phyloP scores from a whole-genome alignment of 306 rosid genomes.

The Vigna trinervia region DNA sequence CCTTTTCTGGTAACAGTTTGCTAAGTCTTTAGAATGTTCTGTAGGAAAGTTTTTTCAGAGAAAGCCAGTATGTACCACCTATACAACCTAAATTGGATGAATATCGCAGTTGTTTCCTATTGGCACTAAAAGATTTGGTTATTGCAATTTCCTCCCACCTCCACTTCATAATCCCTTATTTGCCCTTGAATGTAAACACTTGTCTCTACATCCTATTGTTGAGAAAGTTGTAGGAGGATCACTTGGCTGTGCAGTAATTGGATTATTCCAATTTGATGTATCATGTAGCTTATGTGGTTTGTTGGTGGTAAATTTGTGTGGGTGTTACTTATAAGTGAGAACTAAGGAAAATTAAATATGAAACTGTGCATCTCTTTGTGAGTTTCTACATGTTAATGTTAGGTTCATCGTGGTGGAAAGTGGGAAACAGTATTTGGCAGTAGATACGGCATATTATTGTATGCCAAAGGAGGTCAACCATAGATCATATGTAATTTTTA shows the following conservation, averaged over 20 bases:
- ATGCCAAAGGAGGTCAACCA: neutral
- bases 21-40: constrained; percentile 23
- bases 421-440: constrained; percentile 6
- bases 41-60: neutral
- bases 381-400: constrained; percentile 25
- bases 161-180: constrained; percentile 19
- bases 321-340: constrained; percentile 3
- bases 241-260: constrained; percentile 27
- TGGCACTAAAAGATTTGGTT: neutral
- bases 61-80: neutral
- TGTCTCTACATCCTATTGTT: constrained; percentile 9
- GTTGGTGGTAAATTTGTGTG: constrained; percentile 31
- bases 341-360: constrained; percentile 18
- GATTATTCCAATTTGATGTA: constrained; percentile 27
- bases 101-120: neutral
- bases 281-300: constrained; percentile 25
- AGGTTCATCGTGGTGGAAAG: constrained; percentile 3
- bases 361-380: constrained; percentile 2
- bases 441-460: neutral
- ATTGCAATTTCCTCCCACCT: neutral
- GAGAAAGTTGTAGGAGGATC: constrained; percentile 26
- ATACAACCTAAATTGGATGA: neutral
- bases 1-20: constrained; percentile 28
- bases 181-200: neutral
- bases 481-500: neutral